Conservation (phyloP, 176 grass and related monocot species). For the Cenchrus americanus region DNA sequence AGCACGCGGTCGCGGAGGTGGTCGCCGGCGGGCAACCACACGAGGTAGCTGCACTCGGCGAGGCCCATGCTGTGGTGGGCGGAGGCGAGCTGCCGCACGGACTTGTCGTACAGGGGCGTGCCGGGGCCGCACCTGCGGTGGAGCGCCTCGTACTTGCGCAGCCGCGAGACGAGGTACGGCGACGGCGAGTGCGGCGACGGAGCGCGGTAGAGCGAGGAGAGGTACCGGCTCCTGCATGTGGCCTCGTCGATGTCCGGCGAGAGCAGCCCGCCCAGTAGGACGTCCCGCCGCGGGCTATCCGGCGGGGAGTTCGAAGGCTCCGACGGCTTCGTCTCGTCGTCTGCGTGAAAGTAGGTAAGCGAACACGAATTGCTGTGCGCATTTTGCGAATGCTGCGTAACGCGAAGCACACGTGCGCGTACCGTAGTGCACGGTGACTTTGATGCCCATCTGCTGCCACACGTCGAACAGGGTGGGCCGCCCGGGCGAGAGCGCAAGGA, state of each 20-base stretch:
- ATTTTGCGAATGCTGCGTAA: neutral
- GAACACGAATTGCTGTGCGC: neutral
- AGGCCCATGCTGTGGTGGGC: constrained; percentile 46
- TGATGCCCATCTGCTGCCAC: constrained; percentile 50
- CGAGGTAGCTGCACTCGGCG: constrained; percentile 66
- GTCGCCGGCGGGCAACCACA: constrained; percentile 55
- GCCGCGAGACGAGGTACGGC: constrained; percentile 56
- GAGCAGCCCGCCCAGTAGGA: constrained; percentile 60
- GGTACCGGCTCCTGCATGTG: constrained; percentile 61
- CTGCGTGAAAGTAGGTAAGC: neutral
- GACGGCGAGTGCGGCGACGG: constrained; percentile 54
- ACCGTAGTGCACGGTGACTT: constrained; percentile 35
- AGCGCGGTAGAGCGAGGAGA: constrained; percentile 35
- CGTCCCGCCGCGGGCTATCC: constrained; percentile 39
- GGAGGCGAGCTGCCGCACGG: constrained; percentile 45
- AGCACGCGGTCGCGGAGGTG: constrained; percentile 65
- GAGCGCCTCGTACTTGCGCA: constrained; percentile 73
- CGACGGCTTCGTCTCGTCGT: neutral
- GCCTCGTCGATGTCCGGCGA: constrained; percentile 44
- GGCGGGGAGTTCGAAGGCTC: neutral
- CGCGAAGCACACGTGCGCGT: neutral
- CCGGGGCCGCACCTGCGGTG: constrained; percentile 60
- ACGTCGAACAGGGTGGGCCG: constrained; percentile 29
- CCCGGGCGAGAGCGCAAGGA: constrained; percentile 38
- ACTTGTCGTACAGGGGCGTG: constrained; percentile 60